phyloP scores from a whole-genome alignment of 768 basidiomycete species.

The Peribolospora kevripleyi region DNA sequence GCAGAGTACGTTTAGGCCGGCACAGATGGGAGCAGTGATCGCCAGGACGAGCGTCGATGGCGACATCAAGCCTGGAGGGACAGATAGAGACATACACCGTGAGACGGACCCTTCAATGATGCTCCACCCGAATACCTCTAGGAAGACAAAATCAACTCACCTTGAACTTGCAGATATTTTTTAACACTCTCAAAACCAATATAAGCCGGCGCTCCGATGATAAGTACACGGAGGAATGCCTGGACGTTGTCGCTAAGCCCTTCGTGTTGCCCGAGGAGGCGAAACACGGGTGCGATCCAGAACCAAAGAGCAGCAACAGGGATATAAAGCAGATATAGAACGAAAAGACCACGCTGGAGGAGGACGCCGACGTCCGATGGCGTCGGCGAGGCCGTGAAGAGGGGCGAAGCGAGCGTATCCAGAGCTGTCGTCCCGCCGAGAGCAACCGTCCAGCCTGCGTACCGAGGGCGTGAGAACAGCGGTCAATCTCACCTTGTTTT shows the following conservation, averaged over 20 bases:
- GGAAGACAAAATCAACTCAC: slow-evolving; percentile 18
- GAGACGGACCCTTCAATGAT: background rate
- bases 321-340: slow-evolving; percentile 39
- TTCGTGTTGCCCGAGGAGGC: slow-evolving; percentile 36
- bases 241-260: slow-evolving; percentile 38
- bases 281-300: slow-evolving; percentile 37
- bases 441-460: slow-evolving; percentile 46
- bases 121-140: background rate
- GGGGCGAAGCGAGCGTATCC: slow-evolving; percentile 52
- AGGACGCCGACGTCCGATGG: slow-evolving; percentile 41
- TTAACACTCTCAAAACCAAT: slow-evolving; percentile 53
- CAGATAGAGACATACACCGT: background rate
- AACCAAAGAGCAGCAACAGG: slow-evolving; percentile 41
- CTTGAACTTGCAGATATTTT: slow-evolving; percentile 59
- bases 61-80: slow-evolving; percentile 41
- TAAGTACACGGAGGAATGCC: slow-evolving; percentile 37
- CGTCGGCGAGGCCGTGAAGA: slow-evolving; percentile 41
- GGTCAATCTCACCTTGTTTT: slow-evolving; percentile 28
- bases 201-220: slow-evolving; percentile 43
- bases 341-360: slow-evolving; percentile 40
- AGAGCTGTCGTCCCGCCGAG: slow-evolving; percentile 30
- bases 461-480: slow-evolving; percentile 7
- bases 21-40: slow-evolving; percentile 28
- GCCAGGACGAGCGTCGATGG: slow-evolving; percentile 41
- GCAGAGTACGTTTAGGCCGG: slow-evolving; percentile 31